phyloP scores from a whole-genome alignment of 2,329 filamentous ascomycete genomes.

The Fonsecaea erecta region DNA sequence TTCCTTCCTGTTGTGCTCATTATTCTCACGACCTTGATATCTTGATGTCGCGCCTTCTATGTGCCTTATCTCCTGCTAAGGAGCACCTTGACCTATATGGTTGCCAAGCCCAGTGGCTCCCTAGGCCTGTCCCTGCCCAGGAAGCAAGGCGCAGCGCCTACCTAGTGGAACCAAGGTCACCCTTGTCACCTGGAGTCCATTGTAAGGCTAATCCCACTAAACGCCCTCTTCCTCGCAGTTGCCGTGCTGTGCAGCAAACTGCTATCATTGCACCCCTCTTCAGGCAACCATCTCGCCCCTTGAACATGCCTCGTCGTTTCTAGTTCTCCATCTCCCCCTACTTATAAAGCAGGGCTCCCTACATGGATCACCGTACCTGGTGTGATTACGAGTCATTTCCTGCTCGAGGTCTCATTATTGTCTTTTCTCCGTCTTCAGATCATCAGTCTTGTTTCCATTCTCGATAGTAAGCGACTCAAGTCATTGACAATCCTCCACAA shows the following conservation, averaged over 20 bases:
- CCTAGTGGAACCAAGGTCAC: background rate
- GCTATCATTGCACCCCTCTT: background rate
- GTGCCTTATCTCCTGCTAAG: too few species aligned
- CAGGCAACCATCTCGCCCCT: background rate
- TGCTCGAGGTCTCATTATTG: slow-evolving; percentile 13
- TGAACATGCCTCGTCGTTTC: background rate
- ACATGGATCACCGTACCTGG: slow-evolving; percentile 1
- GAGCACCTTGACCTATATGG: too few species aligned
- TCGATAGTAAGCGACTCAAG: background rate
- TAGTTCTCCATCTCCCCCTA: background rate
- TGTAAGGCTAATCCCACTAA: background rate
- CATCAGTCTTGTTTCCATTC: slow-evolving; percentile 12
- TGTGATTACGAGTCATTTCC: slow-evolving; percentile 11
- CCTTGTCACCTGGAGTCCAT: background rate
- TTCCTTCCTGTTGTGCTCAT: too few species aligned
- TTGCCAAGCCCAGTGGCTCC: background rate
- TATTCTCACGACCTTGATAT: too few species aligned
- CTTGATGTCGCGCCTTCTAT: too few species aligned
- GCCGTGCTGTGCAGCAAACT: slow-evolving; percentile 1
- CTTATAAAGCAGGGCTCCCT: background rate
- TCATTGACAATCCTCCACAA: slow-evolving; percentile 4
- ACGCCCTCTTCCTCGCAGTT: background rate
- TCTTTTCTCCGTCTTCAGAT: slow-evolving; percentile 12
- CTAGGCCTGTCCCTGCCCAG: background rate
- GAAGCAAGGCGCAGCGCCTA: background rate